Evolutionary conservation across 352 stramenopile species (phyloP), one percentile per base, ranked within the genome.

Genomic region (Pythium aquatile): DNA sequence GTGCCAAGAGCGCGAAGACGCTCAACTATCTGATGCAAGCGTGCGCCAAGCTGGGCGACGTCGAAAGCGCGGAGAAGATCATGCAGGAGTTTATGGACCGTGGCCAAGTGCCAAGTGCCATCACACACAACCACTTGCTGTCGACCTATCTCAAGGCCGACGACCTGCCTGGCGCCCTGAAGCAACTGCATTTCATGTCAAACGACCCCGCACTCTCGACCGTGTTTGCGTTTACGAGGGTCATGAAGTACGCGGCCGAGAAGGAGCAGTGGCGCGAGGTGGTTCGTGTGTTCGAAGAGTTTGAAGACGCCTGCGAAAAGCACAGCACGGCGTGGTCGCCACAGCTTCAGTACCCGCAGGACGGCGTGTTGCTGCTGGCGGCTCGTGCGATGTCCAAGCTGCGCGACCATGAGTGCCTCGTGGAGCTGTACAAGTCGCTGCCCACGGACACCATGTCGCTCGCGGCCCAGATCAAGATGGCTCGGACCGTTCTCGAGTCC

Each of bases 111-210:
- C 55, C 85, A 3, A 84, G 82, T 10, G 73, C 73, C 5, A 81
- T 93, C 57, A 76, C 81, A 58, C 80, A 88, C 56, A 90, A 96
- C 65, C 87, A 94, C 68, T 67, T 94, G 59, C 64, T 96, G n/a
- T 61, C 74, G 52, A 77, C 80, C 24, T 85, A 85, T 51, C 56
- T 96, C 3, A 68, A 80, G 35, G 81, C 79, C 7, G 71, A 80
- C 53, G 88, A 94, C 55, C 77, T 75, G 40, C 20, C 49, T 13
- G 68, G 63, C 14, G 85, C 87, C 17, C 74, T 66, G 33, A 67
- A 63, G 58, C 75, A 92, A 57, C 63, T 94, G 17, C 14, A 65
- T 14, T 39, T 77, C 37, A 89, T 88, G 66, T 69, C 77, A 58
- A 62, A 59, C 9, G 61, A 77, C 26, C 68, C 82, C 33, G 71